These are phyloP conservation scores for Quercus dentata DNA, from an alignment of 306 rosid genomes.

Conservation along the genomic window DNA sequence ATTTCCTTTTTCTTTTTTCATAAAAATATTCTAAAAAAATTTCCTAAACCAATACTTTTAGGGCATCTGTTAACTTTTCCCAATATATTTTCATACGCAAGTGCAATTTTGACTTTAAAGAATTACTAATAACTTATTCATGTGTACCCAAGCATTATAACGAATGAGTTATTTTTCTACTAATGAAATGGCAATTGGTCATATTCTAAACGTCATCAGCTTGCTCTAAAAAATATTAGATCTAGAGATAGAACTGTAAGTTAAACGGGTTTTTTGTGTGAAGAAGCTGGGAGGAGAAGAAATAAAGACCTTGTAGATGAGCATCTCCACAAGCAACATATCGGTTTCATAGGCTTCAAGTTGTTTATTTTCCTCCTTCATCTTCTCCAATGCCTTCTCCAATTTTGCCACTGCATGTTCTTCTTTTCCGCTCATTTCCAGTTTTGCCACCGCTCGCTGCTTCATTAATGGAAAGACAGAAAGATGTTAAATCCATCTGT, in stretches of 20 bases:
- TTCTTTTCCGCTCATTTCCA: constrained; percentile 59
- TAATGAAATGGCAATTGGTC: too few relatives aligned
- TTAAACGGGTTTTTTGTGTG: not conserved
- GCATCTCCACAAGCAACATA: constrained; percentile 66
- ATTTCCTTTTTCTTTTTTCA: too few relatives aligned
- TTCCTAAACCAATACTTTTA: too few relatives aligned
- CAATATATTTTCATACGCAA: too few relatives aligned
- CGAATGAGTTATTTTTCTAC: too few relatives aligned
- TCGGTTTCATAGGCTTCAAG: constrained; percentile 60
- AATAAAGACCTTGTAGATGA: constrained; percentile 49
- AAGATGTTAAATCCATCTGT: not conserved
- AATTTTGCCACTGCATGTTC: constrained; percentile 32
- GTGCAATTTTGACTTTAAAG: too few relatives aligned
- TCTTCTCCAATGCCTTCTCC: constrained; percentile 19
- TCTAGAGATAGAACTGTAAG: not conserved
- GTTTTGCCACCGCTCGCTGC: constrained; percentile 34
- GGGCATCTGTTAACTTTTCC: too few relatives aligned
- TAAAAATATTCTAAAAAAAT: too few relatives aligned
- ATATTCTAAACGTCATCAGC: too few relatives aligned
- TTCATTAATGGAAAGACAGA: not conserved
- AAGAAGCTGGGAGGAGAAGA: not conserved
- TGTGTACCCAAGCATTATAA: too few relatives aligned
- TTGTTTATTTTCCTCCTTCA: not conserved
- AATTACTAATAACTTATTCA: too few relatives aligned
- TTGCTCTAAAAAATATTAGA: too few relatives aligned